phyloP scores from a whole-genome alignment of 2,329 filamentous ascomycete genomes.

The Cladosporium oxysporum region DNA sequence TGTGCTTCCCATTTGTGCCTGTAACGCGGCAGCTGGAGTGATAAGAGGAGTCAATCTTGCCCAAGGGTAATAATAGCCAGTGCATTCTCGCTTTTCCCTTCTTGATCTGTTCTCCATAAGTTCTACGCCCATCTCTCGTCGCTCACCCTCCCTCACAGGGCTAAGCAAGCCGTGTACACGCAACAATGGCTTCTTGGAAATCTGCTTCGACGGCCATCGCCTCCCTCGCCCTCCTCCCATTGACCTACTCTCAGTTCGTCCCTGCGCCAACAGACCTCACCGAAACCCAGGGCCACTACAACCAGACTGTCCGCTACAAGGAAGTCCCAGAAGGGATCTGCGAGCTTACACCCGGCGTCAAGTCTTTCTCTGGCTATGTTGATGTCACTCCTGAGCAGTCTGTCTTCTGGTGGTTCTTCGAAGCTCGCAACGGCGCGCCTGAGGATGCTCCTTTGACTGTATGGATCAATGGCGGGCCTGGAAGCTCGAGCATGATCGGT shows the following conservation, averaged over 20 bases:
- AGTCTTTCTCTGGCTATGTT: conserved; percentile 58
- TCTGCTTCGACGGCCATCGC: neutral
- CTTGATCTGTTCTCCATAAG: neutral
- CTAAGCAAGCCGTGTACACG: neutral
- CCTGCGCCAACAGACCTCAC: conserved; percentile 48
- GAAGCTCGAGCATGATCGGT: conserved; percentile 59
- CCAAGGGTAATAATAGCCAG: neutral
- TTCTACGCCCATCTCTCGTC: neutral
- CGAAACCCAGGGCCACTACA: conserved; percentile 46
- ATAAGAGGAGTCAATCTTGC: neutral
- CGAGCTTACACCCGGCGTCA: conserved; percentile 58
- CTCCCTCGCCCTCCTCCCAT: neutral
- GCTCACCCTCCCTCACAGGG: neutral
- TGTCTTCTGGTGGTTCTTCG: conserved; percentile 61
- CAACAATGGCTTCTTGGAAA: conserved; percentile 1
- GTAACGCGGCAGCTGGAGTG: neutral
- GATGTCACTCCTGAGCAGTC: conserved; percentile 55
- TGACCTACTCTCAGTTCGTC: conserved; percentile 44
- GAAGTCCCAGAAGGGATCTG: conserved; percentile 57
- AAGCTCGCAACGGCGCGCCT: conserved; percentile 51
- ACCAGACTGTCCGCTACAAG: conserved; percentile 60
- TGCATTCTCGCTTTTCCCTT: neutral
- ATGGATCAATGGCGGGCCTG: conserved; percentile 64
- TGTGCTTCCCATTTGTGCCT: neutral
- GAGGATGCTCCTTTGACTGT: conserved; percentile 58